Evolutionary conservation across 352 stramenopile genomes (phyloP).

Genomic region (Pythium sukuiense): DNA sequence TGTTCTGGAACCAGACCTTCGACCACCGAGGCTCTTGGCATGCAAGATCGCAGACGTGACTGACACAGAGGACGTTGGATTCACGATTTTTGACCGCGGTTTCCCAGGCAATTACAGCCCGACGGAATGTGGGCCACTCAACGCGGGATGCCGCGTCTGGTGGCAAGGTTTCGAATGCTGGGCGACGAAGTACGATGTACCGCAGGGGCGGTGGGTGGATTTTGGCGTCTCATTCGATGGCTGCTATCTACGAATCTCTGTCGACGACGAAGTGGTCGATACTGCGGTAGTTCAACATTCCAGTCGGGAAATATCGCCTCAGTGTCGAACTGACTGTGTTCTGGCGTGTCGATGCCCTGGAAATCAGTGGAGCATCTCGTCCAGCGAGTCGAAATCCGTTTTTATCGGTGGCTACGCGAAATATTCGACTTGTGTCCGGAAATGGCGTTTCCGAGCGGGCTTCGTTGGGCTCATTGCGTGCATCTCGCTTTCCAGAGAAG

Average conservation of each 20-base stretch:
- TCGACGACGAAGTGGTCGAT: conserved; percentile 49
- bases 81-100: conserved; percentile 57
- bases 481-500: not conserved
- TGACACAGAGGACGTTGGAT: conserved; percentile 15
- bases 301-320: not conserved
- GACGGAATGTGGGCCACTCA: conserved; percentile 7
- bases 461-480: conserved; percentile 53
- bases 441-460: conserved; percentile 49
- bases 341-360: conserved; percentile 18
- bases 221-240: conserved; percentile 52
- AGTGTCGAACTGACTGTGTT: conserved; percentile 1
- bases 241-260: conserved; percentile 43
- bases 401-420: conserved; percentile 56
- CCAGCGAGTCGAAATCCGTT: conserved; percentile 33
- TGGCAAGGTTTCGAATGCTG: conserved; percentile 47
- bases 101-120: conserved; percentile 6
- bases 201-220: conserved; percentile 51
- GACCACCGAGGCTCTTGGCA: conserved; percentile 43
- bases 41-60: conserved; percentile 32
- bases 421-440: conserved; percentile 43
- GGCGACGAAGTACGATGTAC: conserved; percentile 48
- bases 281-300: conserved; percentile 25
- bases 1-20: conserved; percentile 13
- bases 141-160: conserved; percentile 47
- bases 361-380: conserved; percentile 1